phyloP scores from a whole-genome alignment of 148 eudicot species.

The Silene uniflora region DNA sequence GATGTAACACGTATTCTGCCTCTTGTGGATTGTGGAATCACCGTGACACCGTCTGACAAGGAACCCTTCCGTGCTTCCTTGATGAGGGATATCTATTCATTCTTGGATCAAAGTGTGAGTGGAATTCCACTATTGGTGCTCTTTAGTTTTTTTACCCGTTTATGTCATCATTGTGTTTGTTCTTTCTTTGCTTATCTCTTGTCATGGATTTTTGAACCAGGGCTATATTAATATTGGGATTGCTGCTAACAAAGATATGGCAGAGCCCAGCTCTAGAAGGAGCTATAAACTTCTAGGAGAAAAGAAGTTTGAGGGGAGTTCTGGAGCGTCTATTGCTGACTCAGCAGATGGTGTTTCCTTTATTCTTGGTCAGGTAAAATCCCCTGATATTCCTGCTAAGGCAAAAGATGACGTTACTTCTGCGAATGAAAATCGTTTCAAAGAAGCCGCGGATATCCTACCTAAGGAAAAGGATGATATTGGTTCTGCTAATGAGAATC shows the following conservation, averaged over 20 bases:
- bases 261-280: conserved; percentile 42
- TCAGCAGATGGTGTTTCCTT: conserved; percentile 78
- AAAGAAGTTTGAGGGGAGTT: conserved; percentile 44
- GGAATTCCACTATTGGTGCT: background rate
- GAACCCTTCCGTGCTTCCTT: conserved; percentile 59
- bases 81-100: conserved; percentile 62
- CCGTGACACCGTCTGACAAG: conserved; percentile 41
- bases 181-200: conserved; percentile 3
- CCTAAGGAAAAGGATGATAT: conserved; percentile 9
- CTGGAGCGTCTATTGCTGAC: conserved; percentile 51
- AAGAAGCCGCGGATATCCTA: conserved; percentile 13
- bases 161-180: conserved; percentile 13
- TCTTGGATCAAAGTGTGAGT: conserved; percentile 91
- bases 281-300: conserved; percentile 59
- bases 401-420: conserved; percentile 30
- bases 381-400: conserved; percentile 28
- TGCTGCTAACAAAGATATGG: conserved; percentile 65
- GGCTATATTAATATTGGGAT: conserved; percentile 91
- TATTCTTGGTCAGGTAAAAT: conserved; percentile 59
- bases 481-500: background rate
- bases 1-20: conserved; percentile 86
- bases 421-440: conserved; percentile 34
- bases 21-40: conserved; percentile 75
- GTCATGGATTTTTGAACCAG: conserved; percentile 33
- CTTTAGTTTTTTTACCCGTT: conserved; percentile 1